Percentiles rank a stretch among this genome's conserved stretches.
These are phyloP conservation scores for Epichloe baconii DNA, from an alignment of 2,329 filamentous ascomycete genomes.

Conservation along the genomic window DNA sequence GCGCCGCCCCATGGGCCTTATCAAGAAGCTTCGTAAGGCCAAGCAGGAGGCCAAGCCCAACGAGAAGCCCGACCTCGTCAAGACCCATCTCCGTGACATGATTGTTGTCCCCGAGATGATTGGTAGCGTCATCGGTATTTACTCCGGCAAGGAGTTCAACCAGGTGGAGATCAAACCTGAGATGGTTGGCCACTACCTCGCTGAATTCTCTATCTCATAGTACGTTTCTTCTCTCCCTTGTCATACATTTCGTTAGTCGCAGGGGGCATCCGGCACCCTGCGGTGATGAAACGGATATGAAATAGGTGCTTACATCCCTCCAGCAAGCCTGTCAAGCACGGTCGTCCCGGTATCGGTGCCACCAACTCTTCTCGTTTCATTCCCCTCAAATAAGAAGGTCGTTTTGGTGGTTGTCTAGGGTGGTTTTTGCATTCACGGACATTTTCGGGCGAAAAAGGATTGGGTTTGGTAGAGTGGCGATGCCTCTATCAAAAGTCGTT, in stretches of 20 bases:
- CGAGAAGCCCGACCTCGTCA: conserved; percentile 99
- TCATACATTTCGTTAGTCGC: no score
- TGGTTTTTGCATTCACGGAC: conserved; percentile 46
- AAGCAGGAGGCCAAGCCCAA: conserved; percentile 99
- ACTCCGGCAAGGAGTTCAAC: conserved; percentile 99
- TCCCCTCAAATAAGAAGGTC: conserved; percentile 91
- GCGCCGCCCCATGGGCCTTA: conserved; percentile 99
- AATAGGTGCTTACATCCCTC: conserved; percentile 33
- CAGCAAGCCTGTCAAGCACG: conserved; percentile 99
- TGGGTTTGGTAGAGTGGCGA: conserved; percentile 38
- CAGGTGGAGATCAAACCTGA: conserved; percentile 99
- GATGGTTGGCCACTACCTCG: conserved; percentile 99
- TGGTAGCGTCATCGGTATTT: conserved; percentile 94
- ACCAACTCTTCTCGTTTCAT: conserved; percentile 99
- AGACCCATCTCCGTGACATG: conserved; percentile 99
- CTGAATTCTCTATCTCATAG: conserved; percentile 99
- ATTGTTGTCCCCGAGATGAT: conserved; percentile 99
- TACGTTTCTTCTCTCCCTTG: conserved; percentile 38
- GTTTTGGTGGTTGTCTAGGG: conserved; percentile 25
- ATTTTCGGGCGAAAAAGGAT: conserved; percentile 43
- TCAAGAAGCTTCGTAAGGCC: conserved; percentile 99
- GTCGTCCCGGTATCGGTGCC: conserved; percentile 99
- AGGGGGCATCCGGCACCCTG: no score
- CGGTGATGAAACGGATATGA: neutral
- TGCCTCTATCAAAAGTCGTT: conserved; percentile 31